Conservation (phyloP, 768 basidiomycete genomes). For the Leucosporidium scottii region DNA sequence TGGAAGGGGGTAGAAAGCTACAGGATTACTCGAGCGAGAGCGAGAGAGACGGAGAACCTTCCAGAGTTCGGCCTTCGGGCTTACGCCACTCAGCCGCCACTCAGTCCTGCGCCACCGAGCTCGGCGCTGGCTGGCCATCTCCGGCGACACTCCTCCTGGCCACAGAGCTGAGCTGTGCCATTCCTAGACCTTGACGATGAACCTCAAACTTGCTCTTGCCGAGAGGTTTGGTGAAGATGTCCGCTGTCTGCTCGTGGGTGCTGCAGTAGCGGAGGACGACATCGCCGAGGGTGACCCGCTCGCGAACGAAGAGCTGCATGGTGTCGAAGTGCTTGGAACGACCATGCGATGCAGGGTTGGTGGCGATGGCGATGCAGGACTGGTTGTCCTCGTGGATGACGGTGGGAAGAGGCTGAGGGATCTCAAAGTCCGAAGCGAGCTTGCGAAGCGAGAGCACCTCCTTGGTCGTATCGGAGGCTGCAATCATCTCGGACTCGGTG, state of each 20-base stretch:
- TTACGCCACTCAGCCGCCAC: too few species aligned
- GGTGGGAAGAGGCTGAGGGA: background rate
- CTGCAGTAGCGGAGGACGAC: conserved; percentile 33
- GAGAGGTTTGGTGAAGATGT: conserved; percentile 38
- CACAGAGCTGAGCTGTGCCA: too few species aligned
- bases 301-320: conserved; percentile 42
- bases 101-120: too few species aligned
- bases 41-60: too few species aligned
- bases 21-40: too few species aligned
- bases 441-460: conserved; percentile 10
- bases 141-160: too few species aligned
- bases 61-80: too few species aligned
- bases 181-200: too few species aligned
- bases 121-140: too few species aligned
- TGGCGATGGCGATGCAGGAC: conserved; percentile 40
- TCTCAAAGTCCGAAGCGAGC: conserved; percentile 12
- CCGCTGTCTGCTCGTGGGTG: conserved; percentile 36
- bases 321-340: conserved; percentile 46
- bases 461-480: conserved; percentile 16
- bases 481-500: conserved; percentile 49
- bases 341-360: conserved; percentile 40
- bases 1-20: too few species aligned
- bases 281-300: conserved; percentile 33
- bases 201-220: too few species aligned
- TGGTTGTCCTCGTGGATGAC: conserved; percentile 38